A percentile compares a stretch with the other conserved stretches of the same genome.
Conservation (phyloP, 306 rosid species). For the Vicia faba region DNA sequence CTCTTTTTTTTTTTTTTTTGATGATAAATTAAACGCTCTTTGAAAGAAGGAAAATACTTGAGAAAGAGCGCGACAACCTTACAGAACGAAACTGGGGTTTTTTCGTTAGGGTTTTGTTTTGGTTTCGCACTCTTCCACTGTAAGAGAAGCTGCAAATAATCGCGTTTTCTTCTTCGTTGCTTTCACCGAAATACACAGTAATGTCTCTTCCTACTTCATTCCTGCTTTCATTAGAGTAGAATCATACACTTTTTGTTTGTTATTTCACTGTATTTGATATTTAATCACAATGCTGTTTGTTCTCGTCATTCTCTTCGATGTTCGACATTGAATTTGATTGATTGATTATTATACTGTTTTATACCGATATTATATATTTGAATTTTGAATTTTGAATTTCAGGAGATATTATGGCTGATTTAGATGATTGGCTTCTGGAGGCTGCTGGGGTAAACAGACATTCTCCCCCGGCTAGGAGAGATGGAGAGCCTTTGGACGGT, state of each 20-base stretch:
- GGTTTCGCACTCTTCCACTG: background rate
- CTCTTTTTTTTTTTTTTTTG: too few species aligned
- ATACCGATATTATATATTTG: background rate
- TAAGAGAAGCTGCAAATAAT: background rate
- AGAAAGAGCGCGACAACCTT: background rate
- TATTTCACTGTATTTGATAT: background rate
- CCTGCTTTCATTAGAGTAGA: background rate
- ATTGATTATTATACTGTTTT: background rate
- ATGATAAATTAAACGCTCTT: background rate
- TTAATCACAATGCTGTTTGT: background rate
- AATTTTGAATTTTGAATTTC: background rate
- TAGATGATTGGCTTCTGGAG: slow-evolving; percentile 81
- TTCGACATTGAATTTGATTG: background rate
- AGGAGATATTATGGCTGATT: slow-evolving; percentile 52
- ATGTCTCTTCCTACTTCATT: background rate
- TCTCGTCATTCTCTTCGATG: background rate
- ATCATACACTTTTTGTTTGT: background rate
- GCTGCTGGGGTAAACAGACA: slow-evolving; percentile 87
- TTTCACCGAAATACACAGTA: background rate
- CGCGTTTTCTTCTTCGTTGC: background rate
- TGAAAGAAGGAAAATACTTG: background rate
- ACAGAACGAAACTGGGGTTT: background rate
- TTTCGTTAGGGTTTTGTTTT: background rate
- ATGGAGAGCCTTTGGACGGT: slow-evolving; percentile 61
- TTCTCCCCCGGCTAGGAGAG: slow-evolving; percentile 57